Conservation (phyloP, 2,329 filamentous ascomycete species). For the Cladophialophora exuberans region DNA sequence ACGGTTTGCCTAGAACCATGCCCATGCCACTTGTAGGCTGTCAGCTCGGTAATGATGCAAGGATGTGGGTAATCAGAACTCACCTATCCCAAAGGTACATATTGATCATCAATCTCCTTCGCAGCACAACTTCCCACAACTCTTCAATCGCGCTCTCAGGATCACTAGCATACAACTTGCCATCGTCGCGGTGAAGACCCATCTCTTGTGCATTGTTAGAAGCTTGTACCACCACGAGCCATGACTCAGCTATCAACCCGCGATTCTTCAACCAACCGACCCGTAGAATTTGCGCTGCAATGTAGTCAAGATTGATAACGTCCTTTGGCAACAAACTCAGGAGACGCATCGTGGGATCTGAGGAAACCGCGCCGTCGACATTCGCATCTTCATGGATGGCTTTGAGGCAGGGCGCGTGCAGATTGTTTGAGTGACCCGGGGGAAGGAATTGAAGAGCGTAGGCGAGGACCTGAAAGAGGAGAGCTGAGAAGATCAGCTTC, state of each 20-base stretch:
- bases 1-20: constrained; percentile 14
- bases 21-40: constrained; percentile 9
- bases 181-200: constrained; percentile 15
- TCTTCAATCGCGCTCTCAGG: constrained; percentile 12
- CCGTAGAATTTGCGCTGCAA: constrained; percentile 11
- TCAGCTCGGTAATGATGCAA: neutral
- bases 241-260: constrained; percentile 15
- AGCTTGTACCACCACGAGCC: constrained; percentile 12
- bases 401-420: constrained; percentile 15
- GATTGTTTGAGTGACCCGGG: neutral
- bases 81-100: constrained; percentile 19
- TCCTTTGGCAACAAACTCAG: constrained; percentile 10
- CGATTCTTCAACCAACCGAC: constrained; percentile 17
- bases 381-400: constrained; percentile 9
- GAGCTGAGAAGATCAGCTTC: constrained; percentile 10
- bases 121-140: constrained; percentile 12
- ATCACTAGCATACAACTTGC: constrained; percentile 13
- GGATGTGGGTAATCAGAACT: neutral
- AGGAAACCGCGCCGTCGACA: neutral
- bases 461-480: constrained; percentile 12
- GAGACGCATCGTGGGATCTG: constrained; percentile 6
- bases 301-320: constrained; percentile 15
- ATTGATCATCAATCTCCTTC: constrained; percentile 13
- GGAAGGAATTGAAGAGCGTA: constrained; percentile 14
- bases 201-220: constrained; percentile 17